A percentile compares a stretch with the other conserved stretches of the same genome.
Evolutionary conservation across 1,139 yeast genomes (phyloP).

Genomic region (Hyphopichia fennica): DNA sequence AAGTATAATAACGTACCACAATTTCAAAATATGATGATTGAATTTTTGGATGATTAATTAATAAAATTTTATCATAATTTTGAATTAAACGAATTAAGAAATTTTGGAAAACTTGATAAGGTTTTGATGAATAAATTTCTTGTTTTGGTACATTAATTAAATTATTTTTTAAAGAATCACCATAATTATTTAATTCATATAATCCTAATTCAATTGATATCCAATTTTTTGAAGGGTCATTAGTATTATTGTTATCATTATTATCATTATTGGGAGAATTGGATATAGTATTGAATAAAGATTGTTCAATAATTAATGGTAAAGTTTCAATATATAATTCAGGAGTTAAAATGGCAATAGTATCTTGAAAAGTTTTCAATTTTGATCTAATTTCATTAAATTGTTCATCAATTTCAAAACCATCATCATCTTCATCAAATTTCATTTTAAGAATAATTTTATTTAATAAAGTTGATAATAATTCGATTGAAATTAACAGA

Average conservation of each 20-base stretch:
- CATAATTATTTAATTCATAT: slow-evolving; percentile 72
- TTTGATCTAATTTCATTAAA: slow-evolving; percentile 75
- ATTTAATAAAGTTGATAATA: slow-evolving; percentile 63
- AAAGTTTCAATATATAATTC: slow-evolving; percentile 70
- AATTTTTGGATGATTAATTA: slow-evolving; percentile 70
- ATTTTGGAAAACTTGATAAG: slow-evolving; percentile 58
- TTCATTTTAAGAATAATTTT: slow-evolving; percentile 78
- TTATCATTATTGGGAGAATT: neutral
- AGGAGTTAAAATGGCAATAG: slow-evolving; percentile 74
- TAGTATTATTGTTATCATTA: neutral
- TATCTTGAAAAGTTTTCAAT: slow-evolving; percentile 79
- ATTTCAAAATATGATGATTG: slow-evolving; percentile 83
- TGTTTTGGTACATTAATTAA: slow-evolving; percentile 65
- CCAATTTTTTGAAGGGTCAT: slow-evolving; percentile 46
- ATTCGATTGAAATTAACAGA: slow-evolving; percentile 36
- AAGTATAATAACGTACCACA: slow-evolving; percentile 70
- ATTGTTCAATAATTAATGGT: slow-evolving; percentile 62
- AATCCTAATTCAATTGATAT: slow-evolving; percentile 82
- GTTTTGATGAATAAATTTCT: slow-evolving; percentile 61
- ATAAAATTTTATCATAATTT: slow-evolving; percentile 45
- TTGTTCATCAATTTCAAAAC: slow-evolving; percentile 65
- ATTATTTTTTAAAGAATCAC: slow-evolving; percentile 78
- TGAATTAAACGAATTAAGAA: slow-evolving; percentile 66
- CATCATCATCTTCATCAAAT: slow-evolving; percentile 74
- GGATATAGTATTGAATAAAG: slow-evolving; percentile 45